These are phyloP conservation scores for Diplocarpon mali DNA, from an alignment of 2,329 filamentous ascomycete genomes.

Conservation along the genomic window DNA sequence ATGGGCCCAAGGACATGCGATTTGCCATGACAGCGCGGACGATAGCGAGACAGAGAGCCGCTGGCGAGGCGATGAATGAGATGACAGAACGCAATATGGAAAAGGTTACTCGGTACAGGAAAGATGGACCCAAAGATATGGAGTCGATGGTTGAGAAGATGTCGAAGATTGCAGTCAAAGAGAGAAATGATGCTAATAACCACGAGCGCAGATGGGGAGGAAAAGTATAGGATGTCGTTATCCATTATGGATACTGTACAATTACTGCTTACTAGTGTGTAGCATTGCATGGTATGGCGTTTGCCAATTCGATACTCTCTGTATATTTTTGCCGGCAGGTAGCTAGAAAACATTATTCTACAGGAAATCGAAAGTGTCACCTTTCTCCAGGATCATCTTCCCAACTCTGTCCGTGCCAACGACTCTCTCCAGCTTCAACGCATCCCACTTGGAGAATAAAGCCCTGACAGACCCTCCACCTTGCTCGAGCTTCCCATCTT, in stretches of 20 bases:
- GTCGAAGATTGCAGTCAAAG: constrained; percentile 27
- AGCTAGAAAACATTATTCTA: constrained; percentile 31
- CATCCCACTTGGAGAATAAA: constrained; percentile 83
- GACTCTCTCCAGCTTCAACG: constrained; percentile 76
- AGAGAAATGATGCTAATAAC: constrained; percentile 22
- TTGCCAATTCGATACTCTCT: constrained; percentile 2
- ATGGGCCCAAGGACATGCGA: constrained; percentile 85
- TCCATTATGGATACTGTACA: constrained; percentile 1
- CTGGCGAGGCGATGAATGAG: constrained; percentile 50
- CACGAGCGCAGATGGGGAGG: constrained; percentile 14
- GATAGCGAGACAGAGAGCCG: constrained; percentile 51
- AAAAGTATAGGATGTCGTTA: constrained; percentile 5
- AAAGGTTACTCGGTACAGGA: constrained; percentile 72
- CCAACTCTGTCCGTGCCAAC: constrained; percentile 72
- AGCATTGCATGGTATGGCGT: constrained; percentile 13
- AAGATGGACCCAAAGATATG: constrained; percentile 54
- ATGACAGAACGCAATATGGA: constrained; percentile 67
- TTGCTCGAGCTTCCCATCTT: constrained; percentile 41
- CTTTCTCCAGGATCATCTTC: constrained; percentile 72
- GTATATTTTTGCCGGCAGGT: not conserved
- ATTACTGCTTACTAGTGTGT: constrained; percentile 4
- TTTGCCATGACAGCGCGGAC: constrained; percentile 89
- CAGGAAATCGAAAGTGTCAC: constrained; percentile 92
- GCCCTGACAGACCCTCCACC: constrained; percentile 48
- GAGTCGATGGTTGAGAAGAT: constrained; percentile 48